Percentiles rank a stretch among this genome's conserved stretches.
Evolutionary conservation across 2,329 filamentous ascomycete genomes (phyloP).

Genomic region (Sporothrix pallida): DNA sequence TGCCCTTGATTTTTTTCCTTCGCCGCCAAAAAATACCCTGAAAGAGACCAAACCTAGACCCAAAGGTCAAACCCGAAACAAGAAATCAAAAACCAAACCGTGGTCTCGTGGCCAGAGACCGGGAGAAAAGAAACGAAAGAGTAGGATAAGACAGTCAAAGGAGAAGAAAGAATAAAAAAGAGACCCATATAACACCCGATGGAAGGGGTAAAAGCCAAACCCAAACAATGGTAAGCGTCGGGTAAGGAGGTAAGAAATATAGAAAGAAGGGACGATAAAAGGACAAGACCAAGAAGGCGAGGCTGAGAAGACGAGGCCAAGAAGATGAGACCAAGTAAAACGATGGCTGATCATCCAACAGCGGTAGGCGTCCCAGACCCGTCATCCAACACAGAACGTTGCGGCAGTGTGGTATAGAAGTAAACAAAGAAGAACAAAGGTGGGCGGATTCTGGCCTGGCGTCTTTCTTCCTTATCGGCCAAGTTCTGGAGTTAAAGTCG

Average conservation of each 20-base stretch:
- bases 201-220: slow-evolving; percentile 11
- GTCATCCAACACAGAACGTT: slow-evolving; percentile 16
- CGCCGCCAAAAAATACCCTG: slow-evolving; percentile 33
- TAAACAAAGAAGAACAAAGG: background rate
- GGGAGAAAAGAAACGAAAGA: slow-evolving; percentile 22
- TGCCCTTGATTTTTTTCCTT: slow-evolving; percentile 34
- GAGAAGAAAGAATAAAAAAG: background rate
- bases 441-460: background rate
- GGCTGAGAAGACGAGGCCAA: too few relatives aligned
- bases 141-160: background rate
- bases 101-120: slow-evolving; percentile 16
- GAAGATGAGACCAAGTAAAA: too few relatives aligned
- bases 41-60: slow-evolving; percentile 32
- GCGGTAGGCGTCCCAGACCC: too few relatives aligned
- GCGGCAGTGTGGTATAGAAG: background rate
- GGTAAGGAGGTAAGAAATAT: background rate
- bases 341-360: too few relatives aligned
- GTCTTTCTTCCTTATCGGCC: too few relatives aligned
- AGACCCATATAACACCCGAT: background rate
- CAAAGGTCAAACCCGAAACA: slow-evolving; percentile 21
- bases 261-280: background rate
- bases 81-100: slow-evolving; percentile 23
- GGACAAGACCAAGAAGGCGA: too few relatives aligned
- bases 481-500: too few relatives aligned
- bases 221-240: background rate